Conservation (phyloP, 2,329 filamentous ascomycete species). For the Alternaria conjuncta region DNA sequence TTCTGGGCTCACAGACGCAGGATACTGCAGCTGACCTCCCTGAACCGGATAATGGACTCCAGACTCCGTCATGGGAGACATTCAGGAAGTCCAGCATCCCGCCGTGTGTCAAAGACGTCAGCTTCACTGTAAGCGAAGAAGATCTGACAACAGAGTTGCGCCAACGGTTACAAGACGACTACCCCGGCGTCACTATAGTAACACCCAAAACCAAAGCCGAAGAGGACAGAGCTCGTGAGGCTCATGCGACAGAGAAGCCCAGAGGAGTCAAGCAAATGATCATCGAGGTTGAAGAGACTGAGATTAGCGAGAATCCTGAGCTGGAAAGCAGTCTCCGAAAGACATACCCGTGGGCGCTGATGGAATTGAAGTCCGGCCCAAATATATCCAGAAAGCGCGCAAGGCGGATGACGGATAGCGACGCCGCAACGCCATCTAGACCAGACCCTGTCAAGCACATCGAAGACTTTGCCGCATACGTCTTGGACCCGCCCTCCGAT, state of each 20-base stretch:
- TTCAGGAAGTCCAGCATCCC: conserved; percentile 1
- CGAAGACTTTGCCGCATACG: conserved; percentile 8
- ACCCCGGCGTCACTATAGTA: conserved; percentile 5
- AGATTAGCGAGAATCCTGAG: background rate
- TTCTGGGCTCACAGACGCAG: background rate
- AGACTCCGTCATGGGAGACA: background rate
- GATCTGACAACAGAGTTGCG: background rate
- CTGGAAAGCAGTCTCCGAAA: conserved; percentile 5
- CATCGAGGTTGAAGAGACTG: conserved; percentile 10
- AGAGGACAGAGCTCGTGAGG: background rate
- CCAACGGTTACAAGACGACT: conserved; percentile 1
- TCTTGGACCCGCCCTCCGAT: conserved; percentile 1
- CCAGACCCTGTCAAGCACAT: conserved; percentile 3
- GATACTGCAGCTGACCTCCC: background rate
- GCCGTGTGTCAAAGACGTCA: conserved; percentile 2
- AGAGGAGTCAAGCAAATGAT: conserved; percentile 9
- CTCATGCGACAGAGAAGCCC: background rate
- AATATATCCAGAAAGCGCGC: conserved; percentile 2
- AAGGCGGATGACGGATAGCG: background rate
- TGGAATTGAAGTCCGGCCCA: background rate
- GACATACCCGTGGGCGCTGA: conserved; percentile 11
- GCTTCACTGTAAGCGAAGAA: conserved; percentile 5
- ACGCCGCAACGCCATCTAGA: background rate
- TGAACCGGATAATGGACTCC: background rate
- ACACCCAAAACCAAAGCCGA: background rate